Percentiles rank a stretch among this genome's conserved stretches.
Evolutionary conservation across 2,329 filamentous ascomycete species (phyloP).

Genomic region (Colletotrichum sp.): DNA sequence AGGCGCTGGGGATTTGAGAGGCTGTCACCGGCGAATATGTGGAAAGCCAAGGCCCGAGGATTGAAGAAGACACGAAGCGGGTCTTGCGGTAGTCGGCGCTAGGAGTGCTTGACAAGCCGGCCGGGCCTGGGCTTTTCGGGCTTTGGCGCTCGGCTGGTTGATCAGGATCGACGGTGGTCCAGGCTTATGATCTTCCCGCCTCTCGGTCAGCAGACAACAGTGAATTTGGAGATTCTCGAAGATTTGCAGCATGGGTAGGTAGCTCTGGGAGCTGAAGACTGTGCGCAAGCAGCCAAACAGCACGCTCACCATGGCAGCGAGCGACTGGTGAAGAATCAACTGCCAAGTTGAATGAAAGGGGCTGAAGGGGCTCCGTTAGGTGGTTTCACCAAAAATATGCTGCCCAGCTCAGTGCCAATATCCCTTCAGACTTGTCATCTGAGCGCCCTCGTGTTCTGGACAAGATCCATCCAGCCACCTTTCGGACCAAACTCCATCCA

Average conservation of each 20-base stretch:
- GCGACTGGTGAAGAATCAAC: background rate
- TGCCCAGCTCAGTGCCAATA: background rate
- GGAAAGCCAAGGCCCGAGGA: background rate
- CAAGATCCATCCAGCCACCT: background rate
- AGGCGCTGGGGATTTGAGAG: background rate
- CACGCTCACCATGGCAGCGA: background rate
- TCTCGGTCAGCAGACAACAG: background rate
- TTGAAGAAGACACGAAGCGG: background rate
- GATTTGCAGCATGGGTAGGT: background rate
- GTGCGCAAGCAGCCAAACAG: background rate
- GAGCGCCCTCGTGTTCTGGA: constrained; percentile 1
- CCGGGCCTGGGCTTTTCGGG: background rate
- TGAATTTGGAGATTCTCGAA: background rate
- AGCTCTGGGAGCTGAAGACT: background rate
- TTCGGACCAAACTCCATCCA: background rate
- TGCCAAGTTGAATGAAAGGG: constrained; percentile 1
- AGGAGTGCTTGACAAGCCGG: background rate
- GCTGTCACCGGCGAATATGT: background rate
- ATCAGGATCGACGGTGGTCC: constrained; percentile 2
- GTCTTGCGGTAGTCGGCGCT: background rate
- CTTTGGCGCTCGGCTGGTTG: background rate
- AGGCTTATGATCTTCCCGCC: constrained; percentile 4
- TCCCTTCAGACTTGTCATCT: constrained; percentile 4
- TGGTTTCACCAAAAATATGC: constrained; percentile 15
- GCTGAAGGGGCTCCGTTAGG: background rate